Percentiles rank a stretch among this genome's conserved stretches.
Conservation (phyloP, 169 alveolate genomes). For the Plasmodium chabaudi region DNA sequence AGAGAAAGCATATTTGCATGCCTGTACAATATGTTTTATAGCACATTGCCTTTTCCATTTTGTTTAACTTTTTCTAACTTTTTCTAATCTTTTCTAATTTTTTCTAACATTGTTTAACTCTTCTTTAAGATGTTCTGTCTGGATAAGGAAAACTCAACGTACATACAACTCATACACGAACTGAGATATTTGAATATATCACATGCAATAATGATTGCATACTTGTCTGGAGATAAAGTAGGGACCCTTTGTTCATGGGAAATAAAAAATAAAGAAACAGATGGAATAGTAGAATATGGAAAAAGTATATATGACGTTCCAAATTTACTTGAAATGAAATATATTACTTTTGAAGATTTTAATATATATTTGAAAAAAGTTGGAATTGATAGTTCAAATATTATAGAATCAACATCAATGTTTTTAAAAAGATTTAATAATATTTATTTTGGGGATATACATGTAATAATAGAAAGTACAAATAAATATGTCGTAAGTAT, state of each 20-base stretch:
- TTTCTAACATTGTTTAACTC: no score
- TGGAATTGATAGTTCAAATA: conserved; percentile 5
- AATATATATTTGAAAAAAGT: conserved; percentile 16
- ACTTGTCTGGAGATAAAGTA: conserved; percentile 45
- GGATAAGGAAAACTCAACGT: conserved; percentile 66
- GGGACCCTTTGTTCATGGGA: conserved; percentile 56
- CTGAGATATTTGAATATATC: conserved; percentile 29
- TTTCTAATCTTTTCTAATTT: neutral
- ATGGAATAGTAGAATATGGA: neutral
- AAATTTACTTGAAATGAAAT: neutral
- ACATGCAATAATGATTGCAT: conserved; percentile 64
- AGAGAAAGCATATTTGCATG: neutral
- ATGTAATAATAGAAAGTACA: conserved; percentile 14
- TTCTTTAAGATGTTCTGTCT: conserved; percentile 56
- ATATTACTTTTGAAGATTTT: conserved; percentile 23
- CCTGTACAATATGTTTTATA: no score
- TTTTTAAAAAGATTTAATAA: conserved; percentile 58
- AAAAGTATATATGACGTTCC: neutral
- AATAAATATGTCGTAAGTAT: conserved; percentile 22
- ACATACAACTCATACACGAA: conserved; percentile 62
- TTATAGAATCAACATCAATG: neutral
- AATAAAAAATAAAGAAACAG: neutral
- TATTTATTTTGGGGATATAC: conserved; percentile 64
- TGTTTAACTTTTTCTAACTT: neutral
- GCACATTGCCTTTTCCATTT: neutral